Base-by-base conservation (phyloP, 129 eudicot species). In the Deinandra increscens region DNA sequence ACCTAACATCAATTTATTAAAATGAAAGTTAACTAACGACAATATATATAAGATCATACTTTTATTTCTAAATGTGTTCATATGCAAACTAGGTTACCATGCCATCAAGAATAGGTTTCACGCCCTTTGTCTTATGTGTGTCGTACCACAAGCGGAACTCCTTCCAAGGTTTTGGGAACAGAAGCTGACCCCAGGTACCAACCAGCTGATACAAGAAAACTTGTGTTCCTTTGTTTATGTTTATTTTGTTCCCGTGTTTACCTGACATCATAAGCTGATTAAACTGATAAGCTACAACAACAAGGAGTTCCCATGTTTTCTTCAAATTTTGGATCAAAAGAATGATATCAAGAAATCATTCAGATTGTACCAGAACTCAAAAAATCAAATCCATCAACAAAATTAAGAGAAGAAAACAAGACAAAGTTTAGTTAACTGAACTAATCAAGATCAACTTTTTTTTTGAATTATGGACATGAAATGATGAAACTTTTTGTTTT, bases 161-260 rank as follows among this genome's bases (percentile, higher is more conserved):
- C 77, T 93, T 93, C 98, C 98, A 93, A 6, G 97, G 98, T 58
- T 71, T 93, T 18, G 98, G 98, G 68, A 93, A 93, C 55, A 92
- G 79, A 80, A 93, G 98, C 76, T 93, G 97, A 43, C 98, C 98
- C 98, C 98, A 93, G 3, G 98, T 93, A 44, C 98, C 98, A 75
- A 93, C 97, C 29, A 93, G 78, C 81, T 84, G 98, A 74, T 93
- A 93, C 75, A 93, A 84, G 72, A 93, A 93, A 66, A 93, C 81
- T 41, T 75, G 84, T 29, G 91, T 82, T 64, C 50, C 92, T 74
- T 72, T 67, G 74, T 89, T 84, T 75, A 93, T 74, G 23, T 83
- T 82, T 75, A 93, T 82, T 72, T 89, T 93, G 80, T 89, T 86
- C 69, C 98, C 98, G 78, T 93, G 98, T 76, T 89, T 93, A 64